Evolutionary conservation across 768 basidiomycete genomes (phyloP), one percentile per base, ranked within the genome.

Genomic region (Naganishia kalamii): DNA sequence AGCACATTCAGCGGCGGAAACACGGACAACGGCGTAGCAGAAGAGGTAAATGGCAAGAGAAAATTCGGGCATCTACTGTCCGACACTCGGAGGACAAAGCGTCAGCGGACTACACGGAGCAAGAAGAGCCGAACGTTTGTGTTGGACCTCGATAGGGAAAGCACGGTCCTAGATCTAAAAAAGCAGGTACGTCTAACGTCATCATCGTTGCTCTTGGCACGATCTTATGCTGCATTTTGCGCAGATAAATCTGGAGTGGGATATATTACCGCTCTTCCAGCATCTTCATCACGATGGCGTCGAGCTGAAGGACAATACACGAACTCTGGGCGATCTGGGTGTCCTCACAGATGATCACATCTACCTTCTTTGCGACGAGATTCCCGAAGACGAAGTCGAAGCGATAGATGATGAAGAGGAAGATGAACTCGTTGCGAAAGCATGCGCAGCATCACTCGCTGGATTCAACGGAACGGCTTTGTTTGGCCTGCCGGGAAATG

Each of bases 301-400:
- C 19, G 61, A 67, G 43, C 40, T 67, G 10, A 43, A 19, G 8
- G 66, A 67, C 15, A 52, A 54, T 15, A 37, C 23, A 21, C 49
- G 21, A n/a, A 35, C 32, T 15, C n/a, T 67, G 13, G 17, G 25
- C 15, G 46, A 44, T 12, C 19, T 33, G 23, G 50, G 52, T 5
- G 29, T 67, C 4, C 35, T 67, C 17, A 23, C 40, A 25, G 66
- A 59, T 30, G 60, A 54, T 43, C 49, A 35, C 4, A 17, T 67
- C 19, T 41, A 61, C 40, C 37, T 66, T n/a, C 33, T 48, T 30
- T 41, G 37, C 11, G 63, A 64, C 23, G 51, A 64, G 15, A 47
- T 54, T 32, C 17, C 27, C 29, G 51, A 29, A 32, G 63, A 51
- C 25, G 30, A 27, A 23, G 62, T 54, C 29, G 63, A 44, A 21